These are phyloP conservation scores for Yarrowia bubula DNA, from an alignment of 805 yeast species.

Conservation along the genomic window DNA sequence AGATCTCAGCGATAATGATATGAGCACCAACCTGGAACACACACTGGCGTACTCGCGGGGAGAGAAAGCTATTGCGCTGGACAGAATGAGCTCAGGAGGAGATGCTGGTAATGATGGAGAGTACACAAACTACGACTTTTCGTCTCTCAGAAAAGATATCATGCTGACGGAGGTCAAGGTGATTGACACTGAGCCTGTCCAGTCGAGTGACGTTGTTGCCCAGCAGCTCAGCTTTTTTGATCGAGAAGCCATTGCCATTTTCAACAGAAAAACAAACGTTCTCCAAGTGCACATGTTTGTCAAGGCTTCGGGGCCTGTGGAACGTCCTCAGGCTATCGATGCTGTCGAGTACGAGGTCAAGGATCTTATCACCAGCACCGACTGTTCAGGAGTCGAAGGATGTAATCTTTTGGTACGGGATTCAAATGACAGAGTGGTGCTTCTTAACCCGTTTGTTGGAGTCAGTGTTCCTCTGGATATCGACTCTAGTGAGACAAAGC, in stretches of 20 bases:
- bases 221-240: conserved; percentile 47
- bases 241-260: conserved; percentile 61
- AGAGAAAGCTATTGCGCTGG: conserved; percentile 31
- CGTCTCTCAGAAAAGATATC: conserved; percentile 57
- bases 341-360: conserved; percentile 39
- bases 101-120: conserved; percentile 29
- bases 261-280: conserved; percentile 45
- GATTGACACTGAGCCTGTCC: conserved; percentile 42
- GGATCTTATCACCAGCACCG: conserved; percentile 40
- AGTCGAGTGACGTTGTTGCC: conserved; percentile 30
- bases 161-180: conserved; percentile 55
- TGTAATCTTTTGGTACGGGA: conserved; percentile 32
- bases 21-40: conserved; percentile 29
- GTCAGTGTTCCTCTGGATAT: conserved; percentile 13
- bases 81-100: conserved; percentile 36
- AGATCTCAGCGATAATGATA: conserved; percentile 28
- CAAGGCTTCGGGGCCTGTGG: conserved; percentile 37
- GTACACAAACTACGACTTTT: conserved; percentile 14
- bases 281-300: conserved; percentile 54
- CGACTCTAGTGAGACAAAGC: no score
- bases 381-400: conserved; percentile 36
- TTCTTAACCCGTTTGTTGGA: conserved; percentile 35
- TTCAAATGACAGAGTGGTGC: conserved; percentile 35
- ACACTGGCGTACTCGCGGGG: conserved; percentile 29
- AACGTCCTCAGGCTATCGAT: conserved; percentile 41